These are phyloP conservation scores for Geosmithia putterillii DNA, from an alignment of 2,329 filamentous ascomycete genomes.

Conservation along the genomic window DNA sequence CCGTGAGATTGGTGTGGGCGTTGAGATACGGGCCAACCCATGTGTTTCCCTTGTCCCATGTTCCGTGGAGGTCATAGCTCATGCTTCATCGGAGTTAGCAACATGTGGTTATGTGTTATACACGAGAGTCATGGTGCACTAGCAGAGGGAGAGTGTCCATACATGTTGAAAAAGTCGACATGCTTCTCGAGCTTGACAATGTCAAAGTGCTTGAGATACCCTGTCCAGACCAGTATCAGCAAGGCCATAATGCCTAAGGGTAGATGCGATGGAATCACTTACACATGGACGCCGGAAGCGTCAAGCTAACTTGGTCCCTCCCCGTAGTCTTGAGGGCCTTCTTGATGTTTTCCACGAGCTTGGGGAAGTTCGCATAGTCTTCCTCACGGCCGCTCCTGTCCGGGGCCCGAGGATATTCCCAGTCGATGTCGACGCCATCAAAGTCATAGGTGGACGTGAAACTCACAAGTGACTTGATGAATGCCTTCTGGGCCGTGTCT, in stretches of 20 bases:
- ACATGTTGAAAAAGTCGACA: constrained; percentile 27
- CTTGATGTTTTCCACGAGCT: constrained; percentile 9
- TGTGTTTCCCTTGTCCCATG: constrained; percentile 19
- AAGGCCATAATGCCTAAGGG: neutral
- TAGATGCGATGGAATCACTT: neutral
- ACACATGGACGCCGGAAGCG: constrained; percentile 8
- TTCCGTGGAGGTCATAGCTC: constrained; percentile 24
- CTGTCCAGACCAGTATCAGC: constrained; percentile 1
- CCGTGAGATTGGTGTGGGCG: constrained; percentile 34
- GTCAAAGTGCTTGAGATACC: constrained; percentile 7
- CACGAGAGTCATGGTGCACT: no score
- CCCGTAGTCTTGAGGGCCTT: constrained; percentile 5
- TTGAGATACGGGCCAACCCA: constrained; percentile 17
- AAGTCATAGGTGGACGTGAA: constrained; percentile 13
- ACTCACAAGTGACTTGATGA: constrained; percentile 19
- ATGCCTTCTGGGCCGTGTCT: constrained; percentile 9
- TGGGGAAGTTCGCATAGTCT: constrained; percentile 12
- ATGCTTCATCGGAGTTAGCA: constrained; percentile 10
- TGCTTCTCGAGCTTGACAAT: constrained; percentile 5
- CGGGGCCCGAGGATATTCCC: constrained; percentile 15
- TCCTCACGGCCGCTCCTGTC: constrained; percentile 12
- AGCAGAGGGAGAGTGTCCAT: neutral
- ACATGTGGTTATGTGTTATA: no score
- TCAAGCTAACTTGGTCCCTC: constrained; percentile 7
- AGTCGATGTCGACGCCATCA: constrained; percentile 17